Evolutionary conservation across 1,139 yeast species (phyloP), one percentile per base, ranked within the genome.

Genomic region (Taphrina populina): DNA sequence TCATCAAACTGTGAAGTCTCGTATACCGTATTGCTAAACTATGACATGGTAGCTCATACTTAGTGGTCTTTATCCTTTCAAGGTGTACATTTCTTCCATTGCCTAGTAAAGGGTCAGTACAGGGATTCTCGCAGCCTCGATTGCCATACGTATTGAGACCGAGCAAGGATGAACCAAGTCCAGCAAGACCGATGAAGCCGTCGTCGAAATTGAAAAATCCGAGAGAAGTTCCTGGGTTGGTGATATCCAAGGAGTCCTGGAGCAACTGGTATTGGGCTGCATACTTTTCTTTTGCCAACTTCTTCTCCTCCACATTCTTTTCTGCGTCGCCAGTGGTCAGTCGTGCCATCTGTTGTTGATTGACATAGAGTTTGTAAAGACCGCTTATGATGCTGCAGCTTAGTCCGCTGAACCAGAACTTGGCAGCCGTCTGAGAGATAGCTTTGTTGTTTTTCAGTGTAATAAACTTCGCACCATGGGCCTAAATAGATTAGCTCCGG

Each of bases 171-270:
- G 96, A 88, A 60, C 86, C 73, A 30, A 84, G 76, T 69, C 97
- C 97, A 45, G 94, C 90, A 62, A 83, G 73, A 51, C 95, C 96
- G 57, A 88, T 79, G 51, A 83, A 76, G 52, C 95, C 95, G 64
- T 90, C 96, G 67, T 83, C 81, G 44, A 68, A 55, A 65, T 76
- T 75, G 65, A 84, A 73, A 70, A 75, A 71, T 59, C 79, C 76
- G 70, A 87, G 77, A 51, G 83, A 78, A 69, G 84, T 82, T 67
- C 83, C 73, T 23, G 95, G 95, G 65, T 88, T 83, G 63, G 84
- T 76, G 63, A 80, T 69, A 70, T 90, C 97, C 62, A 85, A 77
- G 13, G 78, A 70, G 69, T 88, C 95, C 88, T 95, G 86, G 29
- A 84, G 70, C 61, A 88, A 73, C 71, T 82, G 86, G 67, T 84